These are phyloP conservation scores for Cornus controversa DNA, from an alignment of 148 eudicot species.

Conservation along the genomic window DNA sequence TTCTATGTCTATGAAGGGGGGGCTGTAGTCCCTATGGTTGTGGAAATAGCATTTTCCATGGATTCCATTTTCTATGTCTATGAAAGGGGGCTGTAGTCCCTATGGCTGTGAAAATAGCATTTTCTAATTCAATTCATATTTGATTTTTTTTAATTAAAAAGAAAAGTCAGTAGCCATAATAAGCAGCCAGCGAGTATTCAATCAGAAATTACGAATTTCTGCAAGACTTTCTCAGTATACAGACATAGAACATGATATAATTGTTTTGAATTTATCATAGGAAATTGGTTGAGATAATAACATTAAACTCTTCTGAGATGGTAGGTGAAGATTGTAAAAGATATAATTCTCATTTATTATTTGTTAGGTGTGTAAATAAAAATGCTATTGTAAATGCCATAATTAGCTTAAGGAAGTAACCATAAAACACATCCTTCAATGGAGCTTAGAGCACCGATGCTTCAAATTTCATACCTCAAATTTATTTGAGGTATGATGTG, in stretches of 20 bases:
- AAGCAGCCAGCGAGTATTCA: background rate
- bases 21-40: too few species aligned
- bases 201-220: background rate
- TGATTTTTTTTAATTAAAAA: background rate
- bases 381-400: slow-evolving; percentile 11
- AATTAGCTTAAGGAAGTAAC: background rate
- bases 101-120: too few species aligned
- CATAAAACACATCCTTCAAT: background rate
- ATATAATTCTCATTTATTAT: slow-evolving; percentile 20
- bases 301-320: slow-evolving; percentile 21
- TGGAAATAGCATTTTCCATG: too few species aligned
- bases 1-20: too few species aligned
- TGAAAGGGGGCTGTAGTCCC: too few species aligned
- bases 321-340: slow-evolving; percentile 22
- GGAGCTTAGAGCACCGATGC: too few species aligned
- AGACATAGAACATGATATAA: background rate
- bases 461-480: too few species aligned
- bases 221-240: background rate
- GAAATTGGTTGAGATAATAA: slow-evolving; percentile 11
- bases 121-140: background rate
- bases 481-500: too few species aligned
- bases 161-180: too few species aligned
- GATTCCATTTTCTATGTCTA: too few species aligned
- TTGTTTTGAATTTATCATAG: slow-evolving; percentile 12
- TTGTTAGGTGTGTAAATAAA: slow-evolving; percentile 16